Evolutionary conservation across 805 yeast species (phyloP), one percentile per base, ranked within the genome.

Genomic region (Komagataella populi): DNA sequence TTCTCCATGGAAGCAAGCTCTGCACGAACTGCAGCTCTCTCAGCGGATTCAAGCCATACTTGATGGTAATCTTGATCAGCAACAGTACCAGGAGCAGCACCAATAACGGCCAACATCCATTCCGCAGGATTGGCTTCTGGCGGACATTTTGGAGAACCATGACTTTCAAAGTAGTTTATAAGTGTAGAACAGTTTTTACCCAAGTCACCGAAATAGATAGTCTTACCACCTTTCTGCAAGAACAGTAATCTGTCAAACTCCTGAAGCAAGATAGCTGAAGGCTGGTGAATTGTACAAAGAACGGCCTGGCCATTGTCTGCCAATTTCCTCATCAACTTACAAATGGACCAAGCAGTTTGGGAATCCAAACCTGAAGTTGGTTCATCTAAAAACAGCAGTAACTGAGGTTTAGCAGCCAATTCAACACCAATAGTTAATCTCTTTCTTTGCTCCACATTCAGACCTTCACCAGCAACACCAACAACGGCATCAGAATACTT

Each of bases 81-180:
- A 57, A 79, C 83, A 43, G 87, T 78, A 50, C 88, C 89, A 6
- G 89, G 89, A 43, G 89, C 88, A 51, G 89, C 89, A 60, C 90
- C 89, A 59, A 83, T 84, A 55, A 82, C 85, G 55, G 84, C 84
- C 66, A 88, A 71, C 95, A 88, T 88, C 93, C 95, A 88, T 69
- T 87, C 96, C 12, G 90, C 91, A 36, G 91, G 93, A 57, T 85
- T 85, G 4, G 87, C 88, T 46, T 72, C 71, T 6, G 71, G 68
- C 18, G 90, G 89, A 68, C 90, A 84, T 51, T 70, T 69, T 23
- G 72, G 75, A 46, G 89, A 78, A 51, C 88, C 89, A 56, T 83
- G 65, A 4, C 63, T 62, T 63, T 84, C 88, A 59, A 84, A 83
- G 61, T 84, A 84, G 50, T 76, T 66, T 52, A 83, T 81, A 69